Base-by-base conservation (phyloP, 1,284 basidiomycete species). In the Rhodofomes roseus region DNA sequence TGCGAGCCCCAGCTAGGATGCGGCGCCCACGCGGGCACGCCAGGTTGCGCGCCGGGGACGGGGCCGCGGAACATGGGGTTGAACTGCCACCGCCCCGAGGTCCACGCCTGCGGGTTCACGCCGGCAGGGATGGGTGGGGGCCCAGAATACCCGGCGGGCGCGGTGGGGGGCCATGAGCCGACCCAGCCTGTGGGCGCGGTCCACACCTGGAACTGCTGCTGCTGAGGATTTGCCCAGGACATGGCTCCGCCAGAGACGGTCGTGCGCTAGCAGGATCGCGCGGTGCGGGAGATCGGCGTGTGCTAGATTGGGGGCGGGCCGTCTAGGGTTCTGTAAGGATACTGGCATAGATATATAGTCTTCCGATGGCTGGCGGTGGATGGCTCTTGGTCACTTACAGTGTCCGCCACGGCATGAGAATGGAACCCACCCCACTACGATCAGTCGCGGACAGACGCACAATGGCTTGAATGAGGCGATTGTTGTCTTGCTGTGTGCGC, bases 1-100 rank as follows among this genome's bases (percentile, higher is more conserved):
- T 20, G 66, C 46, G 58, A 52, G 9, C 62, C 63, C 70, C 68
- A 74, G 57, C 65, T 64, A 11, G 70, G 70, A 61, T 72, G 74
- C 18, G 69, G 71, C 34, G 68, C 68, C 67, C 70, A 71, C 29
- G 65, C 62, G 20, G 62, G 66, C 6, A 63, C 48, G 6, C 62
- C 36, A 6, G 43, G 51, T 18, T 65, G 65, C 25, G 61, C n/a
- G 23, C 55, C 40, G 14, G 48, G 25, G 46, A 58, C 39, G 16
- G 55, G 52, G 2, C 65, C 63, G 34, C 63, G 68, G 37, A 65
- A 72, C 60, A 62, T 65, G 14, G 70, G 69, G 48, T 72, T 72
- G 44, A 67, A 56, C 41, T 66, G 65, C 71, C 71, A 72, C 34
- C 66, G 69, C 25, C 71, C 71, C 25, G 62, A 61, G 39, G 56